Evolutionary conservation across 179 eudicot genomes (phyloP), one percentile per base, ranked within the genome.

Genomic region (Amaranthus tricolor): DNA sequence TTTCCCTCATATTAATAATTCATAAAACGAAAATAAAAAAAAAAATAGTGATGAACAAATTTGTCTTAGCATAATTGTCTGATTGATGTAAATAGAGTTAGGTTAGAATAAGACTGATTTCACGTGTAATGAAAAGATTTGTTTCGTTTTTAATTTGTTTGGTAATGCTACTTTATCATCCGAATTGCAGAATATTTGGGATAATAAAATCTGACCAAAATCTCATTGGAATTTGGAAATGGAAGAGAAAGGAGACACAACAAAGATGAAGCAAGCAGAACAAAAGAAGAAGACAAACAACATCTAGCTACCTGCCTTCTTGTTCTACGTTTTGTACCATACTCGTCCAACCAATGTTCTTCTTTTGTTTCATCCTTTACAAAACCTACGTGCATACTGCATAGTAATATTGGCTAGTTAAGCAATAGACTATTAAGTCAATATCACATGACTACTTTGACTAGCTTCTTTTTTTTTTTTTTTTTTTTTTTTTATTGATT

Each of bases 161-260:
- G 19, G 67, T 6, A 40, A 17, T 3, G 58, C 4, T 51, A 13
- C 57, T 19, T 50, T 51, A 9, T 19, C 71, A 67, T 20, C 17
- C 15, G 19, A 67, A 20, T 68, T 51, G 71, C 19, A 68, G 24
- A 45, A 68, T 68, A 68, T n/a, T 47, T 66, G 6, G 13, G 50
- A 63, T 63, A 31, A 31, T 31, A 7, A 45, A 65, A 65, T 65
- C 68, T 65, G 70, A 66, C 70, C 49, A 66, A 65, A 66, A 66
- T 66, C 56, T 14, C 17, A 5, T 48, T 10, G 54, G 53, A 66
- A 48, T 49, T 66, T 15, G 15, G 49, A 66, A 66, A 8, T 47
- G 19, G 6, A 15, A 16, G 45, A 45, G 4, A 20, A 17, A 20
- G 44, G 47, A 45, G 65, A 24, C 47, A 62, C n/a, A 65, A 47